Base-by-base conservation (phyloP, 495 filamentous ascomycete species). In the Geopyxis carbonaria region DNA sequence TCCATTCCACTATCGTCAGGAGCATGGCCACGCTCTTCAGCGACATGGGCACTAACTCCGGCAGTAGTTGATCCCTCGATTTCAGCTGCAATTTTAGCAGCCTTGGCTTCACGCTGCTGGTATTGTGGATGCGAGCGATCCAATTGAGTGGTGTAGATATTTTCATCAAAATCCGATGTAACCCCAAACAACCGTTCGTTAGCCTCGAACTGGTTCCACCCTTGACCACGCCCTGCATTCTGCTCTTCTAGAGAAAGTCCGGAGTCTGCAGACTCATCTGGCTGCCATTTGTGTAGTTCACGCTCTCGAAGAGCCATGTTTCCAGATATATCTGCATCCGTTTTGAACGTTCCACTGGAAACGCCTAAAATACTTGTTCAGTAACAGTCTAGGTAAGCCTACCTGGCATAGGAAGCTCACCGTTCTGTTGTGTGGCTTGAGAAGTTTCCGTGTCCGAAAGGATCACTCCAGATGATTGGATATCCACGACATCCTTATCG, bases 161-260 rank as follows among this genome's bases (percentile, higher is more conserved):
- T 82, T 58, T 95, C 91, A 47, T 94, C 76, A 55, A 93, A 95
- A 46, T 78, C 78, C 13, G 73, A 83, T 59, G 72, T 81, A 24
- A 87, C 59, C 6, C 89, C 89, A 54, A 92, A 95, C 2, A 80
- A 73, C 23, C 73, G 68, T 57, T 91, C 78, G 47, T 97, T 95
- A 29, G 67, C 73, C 51, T 81, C 79, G 50, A 99, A 99, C 56
- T 99, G 89, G 56, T 99, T 84, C 89, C 89, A 99, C 14, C 51
- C 38, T 36, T 66, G 70, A 4, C 58, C 56, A 5, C 52, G 40
- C 45, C 78, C 57, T 15, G 50, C 16, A 2, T 22, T 38, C 13
- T 41, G 22, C 25, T 56, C 52, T 23, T 56, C 52, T 20, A 56
- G 52, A 47, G 85, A 73, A 22, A 71, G 51, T 23, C 65, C 67